phyloP scores from a whole-genome alignment of 192 early-diverging fungal species.

The Cladochytrium replicatum region DNA sequence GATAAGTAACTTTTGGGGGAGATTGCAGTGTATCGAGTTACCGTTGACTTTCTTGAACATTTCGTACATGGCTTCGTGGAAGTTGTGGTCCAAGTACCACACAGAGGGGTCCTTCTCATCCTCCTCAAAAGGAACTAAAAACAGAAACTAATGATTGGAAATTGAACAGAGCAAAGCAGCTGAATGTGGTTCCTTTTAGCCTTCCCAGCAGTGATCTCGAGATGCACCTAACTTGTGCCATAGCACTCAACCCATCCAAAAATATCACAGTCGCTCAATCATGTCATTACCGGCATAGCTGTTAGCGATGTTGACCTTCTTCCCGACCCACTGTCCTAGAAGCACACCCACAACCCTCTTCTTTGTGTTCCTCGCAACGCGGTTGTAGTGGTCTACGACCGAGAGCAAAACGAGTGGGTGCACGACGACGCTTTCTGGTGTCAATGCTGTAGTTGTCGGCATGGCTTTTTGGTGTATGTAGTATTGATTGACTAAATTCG shows the following conservation, averaged over 20 bases:
- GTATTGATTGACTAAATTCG: no score
- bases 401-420: slow-evolving; percentile 97
- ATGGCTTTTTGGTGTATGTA: no score
- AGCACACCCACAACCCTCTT: slow-evolving; percentile 96
- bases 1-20: no score
- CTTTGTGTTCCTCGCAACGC: slow-evolving; percentile 86
- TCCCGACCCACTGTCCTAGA: slow-evolving; percentile 78
- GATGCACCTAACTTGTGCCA: no score
- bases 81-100: slow-evolving; percentile 99
- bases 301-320: slow-evolving; percentile 91
- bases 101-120: slow-evolving; percentile 96
- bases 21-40: slow-evolving; percentile 20
- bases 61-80: slow-evolving; percentile 98
- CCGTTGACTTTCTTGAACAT: slow-evolving; percentile 99
- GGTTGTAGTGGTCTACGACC: slow-evolving; percentile 98
- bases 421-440: slow-evolving; percentile 56
- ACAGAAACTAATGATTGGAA: slow-evolving; percentile 5
- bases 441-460: slow-evolving; percentile 6
- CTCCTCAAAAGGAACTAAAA: slow-evolving; percentile 96
- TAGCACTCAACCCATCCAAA: no score
- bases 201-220: no score
- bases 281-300: slow-evolving; percentile 97
- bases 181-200: no score
- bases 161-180: no score
- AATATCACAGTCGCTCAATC: no score